phyloP scores from a whole-genome alignment of 1,139 yeast species.

The Candida sanyaensis region DNA sequence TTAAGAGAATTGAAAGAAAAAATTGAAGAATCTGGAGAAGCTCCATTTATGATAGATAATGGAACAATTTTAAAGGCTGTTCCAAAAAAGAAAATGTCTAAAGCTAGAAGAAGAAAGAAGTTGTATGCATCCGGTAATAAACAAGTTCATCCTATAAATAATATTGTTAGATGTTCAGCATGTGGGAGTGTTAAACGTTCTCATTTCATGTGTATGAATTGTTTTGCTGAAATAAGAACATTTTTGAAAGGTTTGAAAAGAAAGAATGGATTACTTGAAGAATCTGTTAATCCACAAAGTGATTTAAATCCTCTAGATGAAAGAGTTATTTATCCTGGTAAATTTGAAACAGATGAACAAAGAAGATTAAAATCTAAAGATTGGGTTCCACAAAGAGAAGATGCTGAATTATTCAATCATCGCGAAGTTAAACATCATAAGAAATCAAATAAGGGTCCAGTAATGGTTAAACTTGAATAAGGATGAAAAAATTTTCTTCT shows the following conservation, averaged over 20 bases:
- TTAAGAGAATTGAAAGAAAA: conserved; percentile 34
- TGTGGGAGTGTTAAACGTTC: conserved; percentile 93
- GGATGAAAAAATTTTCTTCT: neutral
- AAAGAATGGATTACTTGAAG: conserved; percentile 27
- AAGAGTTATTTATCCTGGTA: conserved; percentile 76
- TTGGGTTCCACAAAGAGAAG: conserved; percentile 60
- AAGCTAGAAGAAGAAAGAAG: conserved; percentile 80
- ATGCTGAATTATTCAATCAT: conserved; percentile 29
- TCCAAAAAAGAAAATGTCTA: conserved; percentile 91
- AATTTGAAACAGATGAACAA: conserved; percentile 49
- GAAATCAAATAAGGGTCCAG: conserved; percentile 22
- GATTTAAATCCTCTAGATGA: conserved; percentile 65
- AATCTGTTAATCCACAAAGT: conserved; percentile 32
- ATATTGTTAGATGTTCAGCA: conserved; percentile 88
- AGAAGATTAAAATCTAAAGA: conserved; percentile 51
- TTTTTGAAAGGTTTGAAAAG: conserved; percentile 63
- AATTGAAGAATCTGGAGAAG: conserved; percentile 26
- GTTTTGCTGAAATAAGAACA: conserved; percentile 77
- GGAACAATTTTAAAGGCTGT: conserved; percentile 78
- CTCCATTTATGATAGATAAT: conserved; percentile 48
- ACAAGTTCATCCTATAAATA: conserved; percentile 72
- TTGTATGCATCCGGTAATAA: conserved; percentile 82
- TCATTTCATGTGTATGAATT: conserved; percentile 89
- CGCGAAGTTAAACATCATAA: conserved; percentile 1
- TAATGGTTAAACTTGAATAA: conserved; percentile 14